A percentile compares a stretch with the other conserved stretches of the same genome.
phyloP scores from a whole-genome alignment of 2,329 filamentous ascomycete species.

The Trichoderma polysporum region DNA sequence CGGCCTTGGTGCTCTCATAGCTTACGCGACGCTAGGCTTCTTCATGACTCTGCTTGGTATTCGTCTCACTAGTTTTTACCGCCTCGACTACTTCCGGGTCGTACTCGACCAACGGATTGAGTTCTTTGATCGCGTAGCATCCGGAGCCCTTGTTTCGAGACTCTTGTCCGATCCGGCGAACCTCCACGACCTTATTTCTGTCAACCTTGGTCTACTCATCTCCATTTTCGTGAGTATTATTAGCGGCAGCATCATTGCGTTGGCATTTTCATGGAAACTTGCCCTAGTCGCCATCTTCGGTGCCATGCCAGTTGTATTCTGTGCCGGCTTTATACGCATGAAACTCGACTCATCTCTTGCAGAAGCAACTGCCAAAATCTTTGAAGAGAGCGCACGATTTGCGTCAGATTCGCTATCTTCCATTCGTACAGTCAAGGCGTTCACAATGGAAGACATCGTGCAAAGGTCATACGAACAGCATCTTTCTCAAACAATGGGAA shows the following conservation, averaged over 20 bases:
- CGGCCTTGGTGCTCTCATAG: constrained; percentile 38
- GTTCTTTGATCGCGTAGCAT: constrained; percentile 6
- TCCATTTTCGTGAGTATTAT: constrained; percentile 32
- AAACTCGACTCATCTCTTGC: constrained; percentile 35
- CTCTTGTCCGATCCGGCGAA: neutral
- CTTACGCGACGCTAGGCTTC: constrained; percentile 30
- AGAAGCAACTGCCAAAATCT: constrained; percentile 44
- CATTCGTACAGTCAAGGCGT: constrained; percentile 60
- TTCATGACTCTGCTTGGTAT: constrained; percentile 4
- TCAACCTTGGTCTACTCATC: constrained; percentile 32
- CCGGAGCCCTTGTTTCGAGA: neutral
- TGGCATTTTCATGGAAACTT: constrained; percentile 40
- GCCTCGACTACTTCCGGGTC: constrained; percentile 7
- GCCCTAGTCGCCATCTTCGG: constrained; percentile 39
- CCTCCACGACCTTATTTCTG: constrained; percentile 4
- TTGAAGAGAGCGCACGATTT: constrained; percentile 61
- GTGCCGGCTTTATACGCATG: constrained; percentile 52
- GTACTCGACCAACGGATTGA: neutral
- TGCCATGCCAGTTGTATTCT: constrained; percentile 36
- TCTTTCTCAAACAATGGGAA: constrained; percentile 23
- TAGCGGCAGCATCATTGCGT: constrained; percentile 32
- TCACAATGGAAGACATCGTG: constrained; percentile 61
- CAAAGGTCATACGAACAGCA: constrained; percentile 38
- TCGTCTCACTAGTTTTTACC: neutral
- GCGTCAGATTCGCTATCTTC: constrained; percentile 62